Conservation (phyloP, 129 eudicot species). For the Flaveria brownii region DNA sequence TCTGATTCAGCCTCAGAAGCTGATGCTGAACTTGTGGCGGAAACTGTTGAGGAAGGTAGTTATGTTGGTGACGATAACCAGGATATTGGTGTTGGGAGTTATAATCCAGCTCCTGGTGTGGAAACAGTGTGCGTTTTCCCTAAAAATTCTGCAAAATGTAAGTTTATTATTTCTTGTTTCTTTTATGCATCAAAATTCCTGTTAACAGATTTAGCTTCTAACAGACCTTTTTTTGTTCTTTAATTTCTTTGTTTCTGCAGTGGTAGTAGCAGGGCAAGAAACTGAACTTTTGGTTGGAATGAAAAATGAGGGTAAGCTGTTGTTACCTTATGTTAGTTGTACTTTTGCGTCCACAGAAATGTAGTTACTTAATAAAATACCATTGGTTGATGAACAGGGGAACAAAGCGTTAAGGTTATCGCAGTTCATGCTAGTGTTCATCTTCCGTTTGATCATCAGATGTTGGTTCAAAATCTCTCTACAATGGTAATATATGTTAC, state of each 20-base stretch:
- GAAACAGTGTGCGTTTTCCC: conserved; percentile 95
- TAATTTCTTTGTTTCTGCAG: conserved; percentile 45
- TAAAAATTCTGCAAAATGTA: conserved; percentile 64
- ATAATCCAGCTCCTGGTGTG: conserved; percentile 74
- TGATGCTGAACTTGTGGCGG: conserved; percentile 46
- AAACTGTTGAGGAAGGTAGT: conserved; percentile 51
- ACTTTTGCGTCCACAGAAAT: neutral
- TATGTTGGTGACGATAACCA: conserved; percentile 75
- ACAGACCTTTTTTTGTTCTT: neutral
- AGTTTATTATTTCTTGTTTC: conserved; percentile 21
- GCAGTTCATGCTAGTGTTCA: conserved; percentile 80
- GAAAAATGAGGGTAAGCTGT: conserved; percentile 76
- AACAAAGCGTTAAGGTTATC: conserved; percentile 55
- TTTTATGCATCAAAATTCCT: neutral
- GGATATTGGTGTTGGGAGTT: conserved; percentile 62
- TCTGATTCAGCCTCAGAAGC: conserved; percentile 60
- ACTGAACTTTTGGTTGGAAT: conserved; percentile 78
- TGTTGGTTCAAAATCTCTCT: conserved; percentile 75
- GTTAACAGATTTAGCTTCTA: neutral
- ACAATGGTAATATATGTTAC: conserved; percentile 15
- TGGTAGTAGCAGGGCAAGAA: conserved; percentile 77
- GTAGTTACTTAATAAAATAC: conserved; percentile 1
- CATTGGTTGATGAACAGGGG: conserved; percentile 52
- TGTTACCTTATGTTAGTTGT: neutral
- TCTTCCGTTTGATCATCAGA: conserved; percentile 70